phyloP scores from a whole-genome alignment of 495 filamentous ascomycete species.

The Tirmania nivea region DNA sequence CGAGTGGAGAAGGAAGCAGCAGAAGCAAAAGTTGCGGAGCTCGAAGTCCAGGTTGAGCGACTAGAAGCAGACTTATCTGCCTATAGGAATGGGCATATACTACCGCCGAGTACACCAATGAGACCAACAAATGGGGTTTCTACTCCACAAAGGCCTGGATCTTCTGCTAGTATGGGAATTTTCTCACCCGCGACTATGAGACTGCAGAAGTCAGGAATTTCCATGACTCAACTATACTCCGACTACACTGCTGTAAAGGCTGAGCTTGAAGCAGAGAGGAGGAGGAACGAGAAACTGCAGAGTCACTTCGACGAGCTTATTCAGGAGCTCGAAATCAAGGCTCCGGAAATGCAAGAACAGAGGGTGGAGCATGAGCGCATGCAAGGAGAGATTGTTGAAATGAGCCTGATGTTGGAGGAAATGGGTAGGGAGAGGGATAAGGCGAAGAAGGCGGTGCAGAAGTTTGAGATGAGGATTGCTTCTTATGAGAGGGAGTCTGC shows the following conservation, averaged over 20 bases:
- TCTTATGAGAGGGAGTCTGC: constrained; percentile 50
- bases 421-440: constrained; percentile 36
- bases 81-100: constrained; percentile 16
- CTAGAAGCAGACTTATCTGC: constrained; percentile 30
- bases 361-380: constrained; percentile 45
- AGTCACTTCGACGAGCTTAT: constrained; percentile 63
- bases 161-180: constrained; percentile 12
- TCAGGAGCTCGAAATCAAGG: constrained; percentile 42
- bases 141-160: constrained; percentile 27
- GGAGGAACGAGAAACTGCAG: constrained; percentile 45
- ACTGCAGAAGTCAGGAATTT: constrained; percentile 32
- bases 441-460: constrained; percentile 40
- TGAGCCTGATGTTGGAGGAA: constrained; percentile 46
- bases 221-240: constrained; percentile 44
- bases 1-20: constrained; percentile 45
- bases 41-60: constrained; percentile 50
- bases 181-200: constrained; percentile 38
- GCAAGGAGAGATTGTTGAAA: constrained; percentile 50
- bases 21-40: constrained; percentile 47
- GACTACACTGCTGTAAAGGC: constrained; percentile 40
- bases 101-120: constrained; percentile 29
- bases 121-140: constrained; percentile 30
- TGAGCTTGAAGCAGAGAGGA: constrained; percentile 41
- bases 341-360: constrained; percentile 44
- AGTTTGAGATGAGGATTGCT: constrained; percentile 48